Conservation (phyloP, 73 alveolate species). For the Paramecium sonneborni region DNA sequence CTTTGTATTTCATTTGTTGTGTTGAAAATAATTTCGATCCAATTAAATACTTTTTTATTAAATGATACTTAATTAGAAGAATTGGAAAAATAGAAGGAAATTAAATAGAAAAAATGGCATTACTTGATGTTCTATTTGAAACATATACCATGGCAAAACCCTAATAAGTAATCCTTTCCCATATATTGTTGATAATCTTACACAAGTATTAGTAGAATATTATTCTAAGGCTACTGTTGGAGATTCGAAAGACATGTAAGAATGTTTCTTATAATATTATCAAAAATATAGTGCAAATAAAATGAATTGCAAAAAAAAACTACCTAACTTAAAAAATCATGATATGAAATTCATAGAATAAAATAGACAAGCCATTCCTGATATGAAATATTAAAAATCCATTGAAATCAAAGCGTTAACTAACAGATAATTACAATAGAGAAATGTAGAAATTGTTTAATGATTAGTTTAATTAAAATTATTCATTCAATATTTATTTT, state of each 20-base stretch:
- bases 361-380: neutral
- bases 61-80: neutral
- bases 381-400: conserved; percentile 16
- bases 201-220: conserved; percentile 43
- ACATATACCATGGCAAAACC: conserved; percentile 89
- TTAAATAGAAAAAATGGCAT: conserved; percentile 87
- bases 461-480: neutral
- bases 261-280: conserved; percentile 46
- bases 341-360: conserved; percentile 14
- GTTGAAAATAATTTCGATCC: neutral
- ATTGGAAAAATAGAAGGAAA: conserved; percentile 85
- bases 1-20: neutral
- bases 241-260: conserved; percentile 51
- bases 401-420: neutral
- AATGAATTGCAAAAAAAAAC: conserved; percentile 5
- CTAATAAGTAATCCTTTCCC: conserved; percentile 89
- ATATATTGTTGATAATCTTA: conserved; percentile 76
- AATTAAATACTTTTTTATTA: neutral
- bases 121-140: conserved; percentile 85
- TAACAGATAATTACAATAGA: neutral
- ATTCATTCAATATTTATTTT: neutral
- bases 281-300: conserved; percentile 52
- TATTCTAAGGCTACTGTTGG: neutral
- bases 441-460: neutral
- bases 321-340: conserved; percentile 54